These are phyloP conservation scores for Stipa capillata DNA, from an alignment of 176 grass and related monocot genomes.

Conservation along the genomic window DNA sequence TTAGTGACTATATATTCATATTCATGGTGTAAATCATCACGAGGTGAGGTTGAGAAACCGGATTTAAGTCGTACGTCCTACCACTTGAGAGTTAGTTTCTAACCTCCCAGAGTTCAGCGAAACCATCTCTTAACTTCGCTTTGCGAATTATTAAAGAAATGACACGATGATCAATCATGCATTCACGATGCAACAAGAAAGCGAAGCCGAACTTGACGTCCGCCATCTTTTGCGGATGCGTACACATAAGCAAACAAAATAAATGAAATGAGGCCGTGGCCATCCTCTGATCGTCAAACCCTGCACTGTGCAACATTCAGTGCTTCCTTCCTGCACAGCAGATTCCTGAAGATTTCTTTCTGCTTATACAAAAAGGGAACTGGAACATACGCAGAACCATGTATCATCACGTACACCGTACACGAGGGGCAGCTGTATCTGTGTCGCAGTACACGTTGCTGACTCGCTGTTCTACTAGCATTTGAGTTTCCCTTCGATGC, in stretches of 20 bases:
- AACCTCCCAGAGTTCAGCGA: too few species aligned
- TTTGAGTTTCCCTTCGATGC: background rate
- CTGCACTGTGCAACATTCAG: background rate
- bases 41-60: too few species aligned
- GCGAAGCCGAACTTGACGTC: slow-evolving; percentile 12
- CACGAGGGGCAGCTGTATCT: background rate
- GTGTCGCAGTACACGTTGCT: background rate
- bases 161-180: background rate
- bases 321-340: slow-evolving; percentile 10
- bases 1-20: too few species aligned
- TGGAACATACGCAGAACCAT: slow-evolving; percentile 15
- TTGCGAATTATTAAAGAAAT: too few species aligned
- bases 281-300: slow-evolving; percentile 1
- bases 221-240: background rate
- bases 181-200: background rate
- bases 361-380: background rate
- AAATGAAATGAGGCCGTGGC: background rate
- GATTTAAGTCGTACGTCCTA: too few species aligned
- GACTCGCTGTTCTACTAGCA: background rate
- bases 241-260: background rate
- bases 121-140: too few species aligned
- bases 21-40: too few species aligned
- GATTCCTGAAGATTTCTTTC: slow-evolving; percentile 19
- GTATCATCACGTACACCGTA: background rate
- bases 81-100: too few species aligned